phyloP scores from a whole-genome alignment of 2,329 filamentous ascomycete genomes.

The Pseudofabraea citricarpa region DNA sequence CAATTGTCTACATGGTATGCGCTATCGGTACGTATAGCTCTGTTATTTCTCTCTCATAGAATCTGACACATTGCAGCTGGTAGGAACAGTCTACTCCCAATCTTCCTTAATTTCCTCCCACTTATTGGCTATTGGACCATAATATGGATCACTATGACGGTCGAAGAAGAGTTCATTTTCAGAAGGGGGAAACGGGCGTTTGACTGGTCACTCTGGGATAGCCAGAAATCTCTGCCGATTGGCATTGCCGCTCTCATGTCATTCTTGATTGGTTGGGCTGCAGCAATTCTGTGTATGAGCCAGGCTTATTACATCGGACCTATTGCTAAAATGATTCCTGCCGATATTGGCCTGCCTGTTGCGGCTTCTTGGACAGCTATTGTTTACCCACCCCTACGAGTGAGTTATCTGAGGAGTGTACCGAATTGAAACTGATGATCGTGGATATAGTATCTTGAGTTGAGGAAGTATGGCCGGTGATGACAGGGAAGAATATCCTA shows the following conservation, averaged over 20 bases:
- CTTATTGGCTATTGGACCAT: neutral
- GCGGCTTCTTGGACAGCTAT: neutral
- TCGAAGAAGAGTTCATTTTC: conserved; percentile 64
- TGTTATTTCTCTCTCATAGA: neutral
- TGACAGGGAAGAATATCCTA: too few relatives aligned
- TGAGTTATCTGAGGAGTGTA: neutral
- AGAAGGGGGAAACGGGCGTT: conserved; percentile 38
- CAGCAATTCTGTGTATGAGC: conserved; percentile 59
- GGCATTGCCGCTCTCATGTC: conserved; percentile 54
- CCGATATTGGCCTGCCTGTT: neutral
- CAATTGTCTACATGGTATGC: neutral
- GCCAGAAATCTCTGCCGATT: conserved; percentile 50
- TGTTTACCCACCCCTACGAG: neutral
- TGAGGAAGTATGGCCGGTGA: neutral
- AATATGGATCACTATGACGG: conserved; percentile 22
- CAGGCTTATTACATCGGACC: conserved; percentile 65
- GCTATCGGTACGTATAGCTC: neutral
- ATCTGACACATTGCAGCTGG: neutral
- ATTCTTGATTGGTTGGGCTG: conserved; percentile 59
- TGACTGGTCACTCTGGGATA: conserved; percentile 56
- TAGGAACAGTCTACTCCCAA: neutral
- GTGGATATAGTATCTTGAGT: neutral
- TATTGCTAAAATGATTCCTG: conserved; percentile 33
- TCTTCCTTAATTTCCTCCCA: neutral
- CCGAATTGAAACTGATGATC: neutral